Evolutionary conservation across 805 yeast genomes (phyloP).

Genomic region (Sungouiozyma ichnusensis): DNA sequence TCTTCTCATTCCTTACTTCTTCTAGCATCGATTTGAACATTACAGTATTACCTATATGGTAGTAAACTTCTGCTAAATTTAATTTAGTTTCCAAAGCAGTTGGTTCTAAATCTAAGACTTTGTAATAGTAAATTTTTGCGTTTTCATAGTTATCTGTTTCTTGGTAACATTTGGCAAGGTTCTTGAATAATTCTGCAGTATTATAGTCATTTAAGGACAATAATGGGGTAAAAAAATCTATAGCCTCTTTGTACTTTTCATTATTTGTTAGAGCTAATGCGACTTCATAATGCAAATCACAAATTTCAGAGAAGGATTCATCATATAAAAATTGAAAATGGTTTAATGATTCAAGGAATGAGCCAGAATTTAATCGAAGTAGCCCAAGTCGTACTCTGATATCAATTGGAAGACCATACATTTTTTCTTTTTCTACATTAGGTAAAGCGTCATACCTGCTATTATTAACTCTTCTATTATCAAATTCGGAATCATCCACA

Average conservation of each 20-base stretch:
- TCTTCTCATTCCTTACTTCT: conserved; percentile 41
- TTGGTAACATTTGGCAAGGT: conserved; percentile 67
- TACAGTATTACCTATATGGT: conserved; percentile 49
- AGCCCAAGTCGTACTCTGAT: conserved; percentile 73
- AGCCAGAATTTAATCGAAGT: conserved; percentile 54
- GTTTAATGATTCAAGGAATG: conserved; percentile 56
- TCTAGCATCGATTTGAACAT: conserved; percentile 44
- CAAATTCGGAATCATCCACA: conserved; percentile 74
- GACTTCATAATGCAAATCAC: conserved; percentile 67
- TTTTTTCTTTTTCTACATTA: conserved; percentile 29
- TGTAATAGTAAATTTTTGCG: conserved; percentile 50
- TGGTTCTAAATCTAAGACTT: conserved; percentile 48
- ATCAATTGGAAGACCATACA: conserved; percentile 65
- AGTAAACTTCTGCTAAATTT: conserved; percentile 73
- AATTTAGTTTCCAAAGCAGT: conserved; percentile 62
- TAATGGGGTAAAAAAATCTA: conserved; percentile 51
- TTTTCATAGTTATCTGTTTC: conserved; percentile 59
- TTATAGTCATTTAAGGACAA: conserved; percentile 43
- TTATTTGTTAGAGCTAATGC: conserved; percentile 63
- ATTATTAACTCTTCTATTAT: conserved; percentile 49
- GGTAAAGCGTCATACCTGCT: conserved; percentile 34
- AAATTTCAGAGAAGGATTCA: conserved; percentile 47
- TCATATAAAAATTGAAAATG: conserved; percentile 56
- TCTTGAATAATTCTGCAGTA: conserved; percentile 36
- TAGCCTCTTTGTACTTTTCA: conserved; percentile 66